A percentile compares a stretch with the other conserved stretches of the same genome.
phyloP scores from a whole-genome alignment of 768 basidiomycete genomes.

The Gymnopilus dilepis region DNA sequence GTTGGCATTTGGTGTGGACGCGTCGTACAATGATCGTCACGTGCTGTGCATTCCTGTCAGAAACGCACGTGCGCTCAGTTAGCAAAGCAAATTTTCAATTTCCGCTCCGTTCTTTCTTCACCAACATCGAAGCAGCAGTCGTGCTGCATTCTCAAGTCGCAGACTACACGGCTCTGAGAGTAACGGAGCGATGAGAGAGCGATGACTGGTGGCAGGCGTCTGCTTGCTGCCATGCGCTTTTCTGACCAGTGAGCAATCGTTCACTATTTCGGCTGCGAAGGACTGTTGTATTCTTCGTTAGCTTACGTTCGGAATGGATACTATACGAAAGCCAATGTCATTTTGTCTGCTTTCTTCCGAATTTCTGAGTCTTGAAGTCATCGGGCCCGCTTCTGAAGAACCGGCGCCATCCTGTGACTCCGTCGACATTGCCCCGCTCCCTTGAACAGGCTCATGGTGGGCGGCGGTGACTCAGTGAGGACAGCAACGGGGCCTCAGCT shows the following conservation, averaged over 20 bases:
- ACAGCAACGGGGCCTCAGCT: too few species aligned
- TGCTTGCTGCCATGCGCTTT: conserved; percentile 2
- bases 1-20: too few species aligned
- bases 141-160: conserved; percentile 36
- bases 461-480: too few species aligned
- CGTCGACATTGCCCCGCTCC: too few species aligned
- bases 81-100: background rate
- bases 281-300: background rate
- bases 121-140: conserved; percentile 34
- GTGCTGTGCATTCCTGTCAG: background rate
- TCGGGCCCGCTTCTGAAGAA: too few species aligned
- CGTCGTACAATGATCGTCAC: background rate
- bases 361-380: too few species aligned
- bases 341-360: background rate
- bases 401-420: too few species aligned
- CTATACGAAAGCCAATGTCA: background rate
- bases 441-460: too few species aligned
- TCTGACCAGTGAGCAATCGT: background rate
- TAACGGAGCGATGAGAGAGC: conserved; percentile 38
- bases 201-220: conserved; percentile 7
- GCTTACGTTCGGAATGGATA: conserved; percentile 2
- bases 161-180: conserved; percentile 27
- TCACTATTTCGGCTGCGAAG: background rate
- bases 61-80: background rate
- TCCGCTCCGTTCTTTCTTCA: background rate